Conservation (phyloP, 805 yeast species). For the Debaryomyces tyrocola region DNA sequence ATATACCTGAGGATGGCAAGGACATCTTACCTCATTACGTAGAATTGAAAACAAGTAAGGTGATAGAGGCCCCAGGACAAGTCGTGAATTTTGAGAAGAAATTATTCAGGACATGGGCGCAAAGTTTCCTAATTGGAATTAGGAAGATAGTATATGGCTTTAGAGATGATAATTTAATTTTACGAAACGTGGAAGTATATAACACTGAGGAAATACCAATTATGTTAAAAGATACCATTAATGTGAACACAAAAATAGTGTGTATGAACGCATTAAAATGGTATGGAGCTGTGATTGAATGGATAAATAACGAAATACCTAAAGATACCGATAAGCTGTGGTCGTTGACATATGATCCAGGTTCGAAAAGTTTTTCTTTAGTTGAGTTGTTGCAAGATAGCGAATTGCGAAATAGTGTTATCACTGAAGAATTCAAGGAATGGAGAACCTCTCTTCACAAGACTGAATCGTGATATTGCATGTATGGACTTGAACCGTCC, state of each 20-base stretch:
- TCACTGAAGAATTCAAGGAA: conserved; percentile 45
- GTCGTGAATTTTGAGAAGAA: conserved; percentile 72
- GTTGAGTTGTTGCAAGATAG: conserved; percentile 48
- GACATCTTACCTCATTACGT: conserved; percentile 72
- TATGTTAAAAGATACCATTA: conserved; percentile 53
- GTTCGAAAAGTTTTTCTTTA: conserved; percentile 52
- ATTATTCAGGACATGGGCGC: conserved; percentile 86
- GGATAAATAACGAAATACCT: conserved; percentile 60
- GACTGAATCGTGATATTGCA: neutral
- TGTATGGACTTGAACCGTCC: too few species aligned
- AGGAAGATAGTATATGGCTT: conserved; percentile 83
- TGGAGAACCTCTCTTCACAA: conserved; percentile 23
- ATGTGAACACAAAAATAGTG: conserved; percentile 47
- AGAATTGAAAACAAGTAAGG: conserved; percentile 74
- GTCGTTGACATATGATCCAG: conserved; percentile 57
- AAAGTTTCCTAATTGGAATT: conserved; percentile 84
- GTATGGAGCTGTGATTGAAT: conserved; percentile 80
- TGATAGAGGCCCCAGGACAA: conserved; percentile 55
- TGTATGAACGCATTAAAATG: conserved; percentile 82
- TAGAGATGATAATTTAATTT: conserved; percentile 67
- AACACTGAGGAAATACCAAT: conserved; percentile 78
- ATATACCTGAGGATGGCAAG: conserved; percentile 48
- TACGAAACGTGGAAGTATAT: conserved; percentile 71
- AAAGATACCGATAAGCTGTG: conserved; percentile 51
- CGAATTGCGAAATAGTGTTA: conserved; percentile 36